Conservation (phyloP, 768 basidiomycete species). For the Podaxis sp. region DNA sequence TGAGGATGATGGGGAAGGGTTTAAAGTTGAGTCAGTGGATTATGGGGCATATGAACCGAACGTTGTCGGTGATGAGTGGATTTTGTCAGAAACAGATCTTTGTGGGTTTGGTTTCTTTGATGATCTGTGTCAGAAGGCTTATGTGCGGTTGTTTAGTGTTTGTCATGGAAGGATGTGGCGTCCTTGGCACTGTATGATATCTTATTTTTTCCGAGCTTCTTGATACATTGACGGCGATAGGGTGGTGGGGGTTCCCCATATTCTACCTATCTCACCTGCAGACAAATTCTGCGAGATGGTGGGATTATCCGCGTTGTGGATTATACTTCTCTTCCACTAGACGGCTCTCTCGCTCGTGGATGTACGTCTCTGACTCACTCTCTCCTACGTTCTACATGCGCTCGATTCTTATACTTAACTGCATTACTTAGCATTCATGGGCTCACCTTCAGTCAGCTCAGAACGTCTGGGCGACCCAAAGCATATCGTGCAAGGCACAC, state of each 20-base stretch:
- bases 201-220: not conserved
- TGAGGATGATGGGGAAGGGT: conserved; percentile 7
- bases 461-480: conserved; percentile 26
- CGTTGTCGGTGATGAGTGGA: conserved; percentile 43
- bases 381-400: not conserved
- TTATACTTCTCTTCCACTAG: conserved; percentile 38
- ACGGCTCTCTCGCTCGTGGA: conserved; percentile 35
- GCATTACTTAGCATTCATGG: conserved; percentile 31
- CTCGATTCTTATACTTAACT: not conserved
- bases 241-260: conserved; percentile 66
- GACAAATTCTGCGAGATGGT: conserved; percentile 54
- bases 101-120: conserved; percentile 21
- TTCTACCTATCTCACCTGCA: conserved; percentile 46
- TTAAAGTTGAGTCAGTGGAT: conserved; percentile 20
- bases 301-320: conserved; percentile 46
- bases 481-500: conserved; percentile 25
- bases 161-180: conserved; percentile 62
- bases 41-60: conserved; percentile 34
- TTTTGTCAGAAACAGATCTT: conserved; percentile 45
- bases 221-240: conserved; percentile 15
- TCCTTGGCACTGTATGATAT: conserved; percentile 46
- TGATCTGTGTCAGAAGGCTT: not conserved
- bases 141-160: conserved; percentile 36
- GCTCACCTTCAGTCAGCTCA: conserved; percentile 36
- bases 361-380: conserved; percentile 14